Evolutionary conservation across 495 filamentous ascomycete genomes (phyloP).

Genomic region (Penicillium atrosanguineum): DNA sequence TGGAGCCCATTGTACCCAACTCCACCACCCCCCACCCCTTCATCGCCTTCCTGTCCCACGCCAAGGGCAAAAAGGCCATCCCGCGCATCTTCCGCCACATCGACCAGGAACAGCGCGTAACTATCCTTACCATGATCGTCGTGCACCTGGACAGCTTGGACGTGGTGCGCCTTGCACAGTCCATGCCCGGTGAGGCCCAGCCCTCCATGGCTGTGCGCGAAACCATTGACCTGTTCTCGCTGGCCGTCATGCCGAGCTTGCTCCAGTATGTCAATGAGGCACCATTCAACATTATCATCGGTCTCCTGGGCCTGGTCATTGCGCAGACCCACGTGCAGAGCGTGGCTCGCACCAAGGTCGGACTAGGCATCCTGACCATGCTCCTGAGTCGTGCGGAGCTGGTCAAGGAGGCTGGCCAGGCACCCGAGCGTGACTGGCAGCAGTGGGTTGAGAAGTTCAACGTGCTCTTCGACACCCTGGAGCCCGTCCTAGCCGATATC

Average conservation of each 20-base stretch:
- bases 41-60: slow-evolving; percentile 90
- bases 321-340: slow-evolving; percentile 75
- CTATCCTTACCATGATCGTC: slow-evolving; percentile 90
- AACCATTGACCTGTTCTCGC: slow-evolving; percentile 85
- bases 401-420: slow-evolving; percentile 71
- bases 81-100: slow-evolving; percentile 93
- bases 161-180: slow-evolving; percentile 76
- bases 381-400: slow-evolving; percentile 91
- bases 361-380: slow-evolving; percentile 89
- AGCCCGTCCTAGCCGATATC: slow-evolving; percentile 75
- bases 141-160: slow-evolving; percentile 91
- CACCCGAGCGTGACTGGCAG: slow-evolving; percentile 70
- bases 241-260: slow-evolving; percentile 83
- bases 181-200: slow-evolving; percentile 64
- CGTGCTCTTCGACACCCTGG: slow-evolving; percentile 79
- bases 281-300: slow-evolving; percentile 83
- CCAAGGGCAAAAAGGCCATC: slow-evolving; percentile 94
- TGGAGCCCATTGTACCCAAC: slow-evolving; percentile 79
- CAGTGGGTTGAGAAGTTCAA: slow-evolving; percentile 84
- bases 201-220: slow-evolving; percentile 73
- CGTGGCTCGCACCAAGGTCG: slow-evolving; percentile 79
- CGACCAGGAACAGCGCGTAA: slow-evolving; percentile 85
- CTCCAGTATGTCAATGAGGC: slow-evolving; percentile 88
- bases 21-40: slow-evolving; percentile 82
- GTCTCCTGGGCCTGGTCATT: slow-evolving; percentile 79